Conservation (phyloP, 148 eudicot species). For the Rhododendron vialii region DNA sequence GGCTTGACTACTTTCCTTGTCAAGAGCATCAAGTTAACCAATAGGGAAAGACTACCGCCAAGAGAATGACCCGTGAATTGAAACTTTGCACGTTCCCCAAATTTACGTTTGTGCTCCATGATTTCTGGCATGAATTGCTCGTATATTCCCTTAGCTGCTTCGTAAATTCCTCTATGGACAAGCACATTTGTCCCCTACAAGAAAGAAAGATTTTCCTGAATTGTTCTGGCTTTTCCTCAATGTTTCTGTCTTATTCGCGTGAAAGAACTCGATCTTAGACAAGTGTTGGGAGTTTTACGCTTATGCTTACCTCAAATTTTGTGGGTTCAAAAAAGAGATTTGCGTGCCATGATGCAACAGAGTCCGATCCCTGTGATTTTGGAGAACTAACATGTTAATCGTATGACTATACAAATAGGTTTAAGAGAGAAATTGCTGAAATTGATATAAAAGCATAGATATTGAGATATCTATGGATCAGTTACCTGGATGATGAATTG, state of each 20-base stretch:
- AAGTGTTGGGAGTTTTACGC: not conserved
- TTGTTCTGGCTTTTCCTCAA: not conserved
- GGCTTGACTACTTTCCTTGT: slow-evolving; percentile 43
- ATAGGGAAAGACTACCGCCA: slow-evolving; percentile 78
- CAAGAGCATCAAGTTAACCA: slow-evolving; percentile 70
- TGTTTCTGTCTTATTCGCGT: not conserved
- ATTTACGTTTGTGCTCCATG: slow-evolving; percentile 37
- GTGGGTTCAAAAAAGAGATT: slow-evolving; percentile 79
- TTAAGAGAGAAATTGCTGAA: not conserved
- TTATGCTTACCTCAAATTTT: slow-evolving; percentile 61
- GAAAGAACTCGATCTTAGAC: not conserved
- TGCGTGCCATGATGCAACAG: slow-evolving; percentile 79
- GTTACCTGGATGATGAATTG: slow-evolving; percentile 70
- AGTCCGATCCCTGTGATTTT: slow-evolving; percentile 66
- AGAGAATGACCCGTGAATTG: slow-evolving; percentile 88
- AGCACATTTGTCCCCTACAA: slow-evolving; percentile 61
- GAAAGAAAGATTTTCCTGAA: not conserved
- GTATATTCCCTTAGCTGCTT: slow-evolving; percentile 86
- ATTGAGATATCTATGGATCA: not conserved
- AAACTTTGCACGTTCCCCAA: slow-evolving; percentile 56
- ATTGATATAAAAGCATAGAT: not conserved
- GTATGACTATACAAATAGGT: not conserved
- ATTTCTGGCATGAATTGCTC: slow-evolving; percentile 78
- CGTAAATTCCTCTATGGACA: slow-evolving; percentile 92
- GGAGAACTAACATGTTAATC: slow-evolving; percentile 1